phyloP scores from a whole-genome alignment of 2,329 filamentous ascomycete species.

The Plenodomus tracheiphilus region DNA sequence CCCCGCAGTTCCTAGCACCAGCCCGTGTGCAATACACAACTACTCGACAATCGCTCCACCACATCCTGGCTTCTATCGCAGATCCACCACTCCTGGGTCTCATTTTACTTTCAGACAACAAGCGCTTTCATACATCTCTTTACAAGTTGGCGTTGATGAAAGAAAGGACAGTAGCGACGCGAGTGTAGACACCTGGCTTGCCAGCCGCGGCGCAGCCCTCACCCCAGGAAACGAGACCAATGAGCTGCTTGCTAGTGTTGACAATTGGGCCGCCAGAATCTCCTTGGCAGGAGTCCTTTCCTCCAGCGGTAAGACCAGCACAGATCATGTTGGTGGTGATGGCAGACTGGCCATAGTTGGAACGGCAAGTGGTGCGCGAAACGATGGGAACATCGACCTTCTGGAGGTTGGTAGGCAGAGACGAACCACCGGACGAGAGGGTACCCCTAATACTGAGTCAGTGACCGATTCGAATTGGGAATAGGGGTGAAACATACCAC shows the following conservation, averaged over 20 bases:
- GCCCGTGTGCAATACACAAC: background rate
- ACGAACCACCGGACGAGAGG: background rate
- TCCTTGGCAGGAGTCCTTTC: constrained; percentile 41
- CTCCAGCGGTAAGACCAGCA: constrained; percentile 26
- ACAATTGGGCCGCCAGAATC: constrained; percentile 35
- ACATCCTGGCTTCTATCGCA: background rate
- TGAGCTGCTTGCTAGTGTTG: constrained; percentile 9
- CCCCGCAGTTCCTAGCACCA: background rate
- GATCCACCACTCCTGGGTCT: background rate
- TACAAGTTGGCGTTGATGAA: constrained; percentile 17
- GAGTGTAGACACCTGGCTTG: constrained; percentile 32
- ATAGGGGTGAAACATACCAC: constrained; percentile 19
- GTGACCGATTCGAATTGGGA: no score
- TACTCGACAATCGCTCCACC: background rate
- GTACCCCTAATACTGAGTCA: no score
- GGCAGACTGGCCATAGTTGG: constrained; percentile 17
- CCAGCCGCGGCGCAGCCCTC: constrained; percentile 24
- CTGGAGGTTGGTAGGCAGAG: constrained; percentile 14
- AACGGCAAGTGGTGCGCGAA: constrained; percentile 26
- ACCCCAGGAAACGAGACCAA: constrained; percentile 13
- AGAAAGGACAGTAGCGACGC: constrained; percentile 15
- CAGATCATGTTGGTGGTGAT: constrained; percentile 35
- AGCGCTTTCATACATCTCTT: no score
- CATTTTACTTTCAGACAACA: background rate
- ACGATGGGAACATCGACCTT: constrained; percentile 36